A percentile compares a stretch with the other conserved stretches of the same genome.
These are phyloP conservation scores for Umbellularia californica DNA, from an alignment of 164 flowering plant species.

Conservation along the genomic window DNA sequence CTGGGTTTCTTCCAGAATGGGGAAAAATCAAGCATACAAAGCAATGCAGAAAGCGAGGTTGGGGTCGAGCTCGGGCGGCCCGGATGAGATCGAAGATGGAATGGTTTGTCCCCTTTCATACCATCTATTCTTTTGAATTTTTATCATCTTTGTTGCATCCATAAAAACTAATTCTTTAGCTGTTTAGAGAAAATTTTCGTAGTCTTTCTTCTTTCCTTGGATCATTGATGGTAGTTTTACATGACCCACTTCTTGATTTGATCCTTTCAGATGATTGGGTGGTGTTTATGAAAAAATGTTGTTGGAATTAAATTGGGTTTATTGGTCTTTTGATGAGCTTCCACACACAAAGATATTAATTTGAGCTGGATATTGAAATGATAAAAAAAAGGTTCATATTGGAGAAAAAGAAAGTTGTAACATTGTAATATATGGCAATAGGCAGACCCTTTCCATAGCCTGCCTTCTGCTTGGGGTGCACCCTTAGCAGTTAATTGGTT, in stretches of 20 bases:
- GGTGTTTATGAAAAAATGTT: background rate
- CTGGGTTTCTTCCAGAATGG: constrained; percentile 51
- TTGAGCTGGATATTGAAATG: background rate
- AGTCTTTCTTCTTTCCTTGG: background rate
- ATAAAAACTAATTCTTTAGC: background rate
- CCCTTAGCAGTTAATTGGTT: no score
- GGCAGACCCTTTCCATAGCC: background rate
- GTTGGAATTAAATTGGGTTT: background rate
- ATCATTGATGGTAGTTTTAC: background rate
- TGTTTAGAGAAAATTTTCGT: background rate
- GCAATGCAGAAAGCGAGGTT: constrained; percentile 93
- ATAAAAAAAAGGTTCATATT: background rate
- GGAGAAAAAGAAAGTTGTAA: background rate
- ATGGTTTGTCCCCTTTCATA: constrained; percentile 99
- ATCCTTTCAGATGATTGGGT: background rate
- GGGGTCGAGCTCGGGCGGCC: constrained; percentile 72
- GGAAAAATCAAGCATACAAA: constrained; percentile 97
- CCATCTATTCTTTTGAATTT: constrained; percentile 7
- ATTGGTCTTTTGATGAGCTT: background rate
- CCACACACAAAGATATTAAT: background rate
- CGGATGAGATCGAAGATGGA: constrained; percentile 91
- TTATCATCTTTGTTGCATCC: background rate
- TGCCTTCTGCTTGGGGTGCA: no score
- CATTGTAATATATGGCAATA: background rate
- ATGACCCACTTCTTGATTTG: background rate